Percentiles rank a stretch among this genome's conserved stretches.
These are phyloP conservation scores for Diaporthe vaccinii DNA, from an alignment of 2,329 filamentous ascomycete species.

Conservation along the genomic window DNA sequence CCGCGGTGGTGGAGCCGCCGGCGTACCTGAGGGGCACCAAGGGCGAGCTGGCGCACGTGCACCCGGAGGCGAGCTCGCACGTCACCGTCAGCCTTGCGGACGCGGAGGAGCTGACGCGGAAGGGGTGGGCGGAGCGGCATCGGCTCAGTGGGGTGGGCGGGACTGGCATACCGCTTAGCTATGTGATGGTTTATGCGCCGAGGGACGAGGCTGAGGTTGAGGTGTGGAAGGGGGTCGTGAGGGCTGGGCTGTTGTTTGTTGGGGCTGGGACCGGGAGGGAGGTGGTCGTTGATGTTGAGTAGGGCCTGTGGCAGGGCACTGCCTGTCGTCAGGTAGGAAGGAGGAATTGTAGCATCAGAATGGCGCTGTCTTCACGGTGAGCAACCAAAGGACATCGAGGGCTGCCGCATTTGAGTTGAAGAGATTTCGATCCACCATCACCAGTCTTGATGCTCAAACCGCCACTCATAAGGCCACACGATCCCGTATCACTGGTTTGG, in stretches of 20 bases:
- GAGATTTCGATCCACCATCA: no score
- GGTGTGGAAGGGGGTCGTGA: slow-evolving; percentile 47
- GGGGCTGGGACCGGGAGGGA: slow-evolving; percentile 32
- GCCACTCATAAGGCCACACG: not conserved
- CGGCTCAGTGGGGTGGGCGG: slow-evolving; percentile 48
- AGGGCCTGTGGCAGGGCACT: not conserved
- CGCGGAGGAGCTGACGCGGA: slow-evolving; percentile 50
- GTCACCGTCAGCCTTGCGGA: slow-evolving; percentile 54
- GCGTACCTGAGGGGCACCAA: slow-evolving; percentile 40
- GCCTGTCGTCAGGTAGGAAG: no score
- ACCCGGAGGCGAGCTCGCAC: slow-evolving; percentile 56
- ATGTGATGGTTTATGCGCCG: slow-evolving; percentile 58
- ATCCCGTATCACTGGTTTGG: not conserved
- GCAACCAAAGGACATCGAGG: not conserved
- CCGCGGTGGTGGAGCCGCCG: slow-evolving; percentile 18
- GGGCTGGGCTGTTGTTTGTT: slow-evolving; percentile 41
- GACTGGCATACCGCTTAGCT: slow-evolving; percentile 50
- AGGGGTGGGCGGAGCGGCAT: slow-evolving; percentile 58
- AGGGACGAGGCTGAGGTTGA: slow-evolving; percentile 52
- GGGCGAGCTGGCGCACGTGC: slow-evolving; percentile 55
- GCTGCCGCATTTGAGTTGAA: not conserved
- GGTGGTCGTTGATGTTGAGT: slow-evolving; percentile 8
- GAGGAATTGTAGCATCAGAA: not conserved
- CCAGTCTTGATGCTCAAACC: no score
- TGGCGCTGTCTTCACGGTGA: not conserved